Percentiles rank a stretch among this genome's conserved stretches.
Conservation (phyloP, 441 rosid genomes). For the Kokia cookei region DNA sequence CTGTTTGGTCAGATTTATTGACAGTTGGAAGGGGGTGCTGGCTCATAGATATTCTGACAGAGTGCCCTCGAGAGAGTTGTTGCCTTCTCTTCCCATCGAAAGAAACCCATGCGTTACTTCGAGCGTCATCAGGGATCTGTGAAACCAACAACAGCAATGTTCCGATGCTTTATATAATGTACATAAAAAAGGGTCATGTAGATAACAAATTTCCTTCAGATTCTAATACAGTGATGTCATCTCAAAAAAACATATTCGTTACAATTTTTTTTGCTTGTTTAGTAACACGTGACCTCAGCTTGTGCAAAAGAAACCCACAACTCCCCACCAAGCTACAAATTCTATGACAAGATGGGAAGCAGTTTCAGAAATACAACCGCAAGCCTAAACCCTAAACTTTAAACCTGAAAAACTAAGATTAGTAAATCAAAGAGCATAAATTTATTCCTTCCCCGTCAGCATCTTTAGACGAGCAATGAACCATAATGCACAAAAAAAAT, state of each 20-base stretch:
- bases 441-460: background rate
- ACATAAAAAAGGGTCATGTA: too few species aligned
- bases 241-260: background rate
- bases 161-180: background rate
- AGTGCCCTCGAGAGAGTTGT: slow-evolving; percentile 94
- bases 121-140: slow-evolving; percentile 89
- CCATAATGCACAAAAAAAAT: background rate
- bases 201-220: background rate
- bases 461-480: background rate
- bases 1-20: slow-evolving; percentile 90
- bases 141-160: background rate
- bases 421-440: background rate
- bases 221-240: background rate
- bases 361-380: background rate
- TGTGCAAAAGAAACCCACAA: slow-evolving; percentile 1
- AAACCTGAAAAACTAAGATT: background rate
- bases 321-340: background rate
- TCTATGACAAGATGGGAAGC: background rate
- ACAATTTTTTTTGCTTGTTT: background rate
- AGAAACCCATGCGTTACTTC: slow-evolving; percentile 98
- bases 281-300: background rate
- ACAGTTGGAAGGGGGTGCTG: slow-evolving; percentile 91
- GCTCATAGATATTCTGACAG: slow-evolving; percentile 85
- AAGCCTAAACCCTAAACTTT: too few species aligned
- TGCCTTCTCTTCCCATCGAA: slow-evolving; percentile 98